Evolutionary conservation across 2,329 filamentous ascomycete genomes (phyloP), one percentile per base, ranked within the genome.

Genomic region (Pseudogymnoascus sp.): DNA sequence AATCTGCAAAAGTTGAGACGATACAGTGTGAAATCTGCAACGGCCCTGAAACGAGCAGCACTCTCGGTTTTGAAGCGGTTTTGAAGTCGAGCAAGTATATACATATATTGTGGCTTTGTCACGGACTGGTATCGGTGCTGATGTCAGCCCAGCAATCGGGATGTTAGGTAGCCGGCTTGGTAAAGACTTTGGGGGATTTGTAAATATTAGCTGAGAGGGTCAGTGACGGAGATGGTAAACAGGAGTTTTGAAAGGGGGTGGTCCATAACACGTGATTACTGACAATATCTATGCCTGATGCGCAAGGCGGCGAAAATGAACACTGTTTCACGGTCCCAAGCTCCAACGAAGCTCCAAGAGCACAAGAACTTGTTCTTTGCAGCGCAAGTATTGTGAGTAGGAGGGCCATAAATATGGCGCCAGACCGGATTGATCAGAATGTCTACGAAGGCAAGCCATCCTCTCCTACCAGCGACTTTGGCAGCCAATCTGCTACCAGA

Each of bases 391-490:
- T 32, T 32, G 28, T 12, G 47, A 34, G 32, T 20, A 54, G 16
- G 47, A 34, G 16, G 47, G 47, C 9, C 47, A n/a, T 18, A 32
- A 54, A 32, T 11, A 58, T 58, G 57, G 57, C 57, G 20, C 57
- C 57, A 25, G 37, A 58, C 14, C 16, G 57, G 7, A 58, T 58
- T 37, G 57, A 58, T n/a, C 57, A 58, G 34, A 58, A 58, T 58
- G 37, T 39, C 32, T 58, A 58, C 25, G 57, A 58, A 38, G 57
- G 57, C 16, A 58, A 38, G 57, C 25, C 12, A 14, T 12, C 47
- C 30, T 54, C 25, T 32, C 47, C 28, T 32, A 7, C 28, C 25
- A 34, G 16, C 16, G 47, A 32, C 28, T 20, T 54, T 54, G 47
- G 3, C 4, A 32, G 47, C 5, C 16, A 34, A 20, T 4, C n/a